phyloP scores from a whole-genome alignment of 2,329 filamentous ascomycete species.

The Cladophialophora yegresii region DNA sequence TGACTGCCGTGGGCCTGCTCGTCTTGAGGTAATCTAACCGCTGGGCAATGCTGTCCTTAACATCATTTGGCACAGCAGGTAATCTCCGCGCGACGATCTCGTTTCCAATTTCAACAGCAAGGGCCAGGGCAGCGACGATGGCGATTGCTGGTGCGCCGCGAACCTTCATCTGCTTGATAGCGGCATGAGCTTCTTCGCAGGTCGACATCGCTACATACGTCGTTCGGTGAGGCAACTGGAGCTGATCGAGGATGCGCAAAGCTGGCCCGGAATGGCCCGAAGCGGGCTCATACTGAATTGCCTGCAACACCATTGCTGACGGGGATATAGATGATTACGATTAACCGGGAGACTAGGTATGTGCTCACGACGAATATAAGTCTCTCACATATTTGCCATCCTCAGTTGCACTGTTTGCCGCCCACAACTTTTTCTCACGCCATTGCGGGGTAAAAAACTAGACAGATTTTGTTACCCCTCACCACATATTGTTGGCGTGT shows the following conservation, averaged over 20 bases:
- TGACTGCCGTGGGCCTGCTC: conserved; percentile 91
- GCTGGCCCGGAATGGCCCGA: conserved; percentile 36
- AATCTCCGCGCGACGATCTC: conserved; percentile 43
- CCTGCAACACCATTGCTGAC: conserved; percentile 55
- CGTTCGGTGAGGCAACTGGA: conserved; percentile 62
- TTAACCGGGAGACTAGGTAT: background rate
- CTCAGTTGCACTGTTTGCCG: background rate
- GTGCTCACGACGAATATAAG: background rate
- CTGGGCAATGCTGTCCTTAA: conserved; percentile 64
- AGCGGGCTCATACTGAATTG: conserved; percentile 61
- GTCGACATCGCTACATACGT: conserved; percentile 58
- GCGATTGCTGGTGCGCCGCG: conserved; percentile 89
- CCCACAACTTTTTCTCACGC: conserved; percentile 14
- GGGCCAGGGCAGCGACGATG: conserved; percentile 88
- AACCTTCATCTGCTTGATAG: conserved; percentile 66
- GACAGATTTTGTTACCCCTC: conserved; percentile 12
- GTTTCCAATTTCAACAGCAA: conserved; percentile 77
- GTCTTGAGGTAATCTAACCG: conserved; percentile 84
- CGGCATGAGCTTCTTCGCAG: conserved; percentile 64
- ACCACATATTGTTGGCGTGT: background rate
- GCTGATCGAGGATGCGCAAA: conserved; percentile 64
- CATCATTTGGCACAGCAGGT: conserved; percentile 58
- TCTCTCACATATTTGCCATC: background rate
- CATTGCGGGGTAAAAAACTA: conserved; percentile 11
- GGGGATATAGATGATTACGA: background rate